These are phyloP conservation scores for Umbellularia californica DNA, from an alignment of 164 flowering plant species.

Conservation along the genomic window DNA sequence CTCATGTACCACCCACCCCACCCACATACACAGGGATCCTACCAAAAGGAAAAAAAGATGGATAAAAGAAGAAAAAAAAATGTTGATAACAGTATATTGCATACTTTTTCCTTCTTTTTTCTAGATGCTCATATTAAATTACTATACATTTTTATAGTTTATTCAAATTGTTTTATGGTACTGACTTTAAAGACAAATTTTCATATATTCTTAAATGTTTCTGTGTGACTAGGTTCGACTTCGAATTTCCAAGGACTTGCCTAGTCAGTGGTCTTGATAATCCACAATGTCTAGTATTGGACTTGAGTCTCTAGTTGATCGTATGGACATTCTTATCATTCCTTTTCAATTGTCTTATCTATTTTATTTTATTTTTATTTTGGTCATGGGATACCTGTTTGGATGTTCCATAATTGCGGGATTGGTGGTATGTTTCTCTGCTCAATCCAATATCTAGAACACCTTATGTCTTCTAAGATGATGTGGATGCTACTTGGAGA, in stretches of 20 bases:
- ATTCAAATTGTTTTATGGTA: no score
- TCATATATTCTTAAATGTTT: no score
- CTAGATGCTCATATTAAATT: no score
- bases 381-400: not conserved
- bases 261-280: not conserved
- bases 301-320: conserved; percentile 71
- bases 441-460: not conserved
- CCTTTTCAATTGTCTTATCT: not conserved
- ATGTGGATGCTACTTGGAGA: no score
- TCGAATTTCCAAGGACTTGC: not conserved
- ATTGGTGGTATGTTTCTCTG: not conserved
- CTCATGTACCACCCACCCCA: no score
- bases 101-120: no score
- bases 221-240: not conserved
- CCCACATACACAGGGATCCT: no score
- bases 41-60: no score
- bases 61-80: no score
- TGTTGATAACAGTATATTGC: no score
- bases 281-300: conserved; percentile 55
- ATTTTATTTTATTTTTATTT: not conserved
- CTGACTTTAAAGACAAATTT: no score
- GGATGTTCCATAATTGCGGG: not conserved
- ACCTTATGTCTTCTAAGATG: not conserved
- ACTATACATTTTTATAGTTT: no score
- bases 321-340: conserved; percentile 31